Base-by-base conservation (phyloP, 2,329 filamentous ascomycete species). In the Nemania bipapillata region DNA sequence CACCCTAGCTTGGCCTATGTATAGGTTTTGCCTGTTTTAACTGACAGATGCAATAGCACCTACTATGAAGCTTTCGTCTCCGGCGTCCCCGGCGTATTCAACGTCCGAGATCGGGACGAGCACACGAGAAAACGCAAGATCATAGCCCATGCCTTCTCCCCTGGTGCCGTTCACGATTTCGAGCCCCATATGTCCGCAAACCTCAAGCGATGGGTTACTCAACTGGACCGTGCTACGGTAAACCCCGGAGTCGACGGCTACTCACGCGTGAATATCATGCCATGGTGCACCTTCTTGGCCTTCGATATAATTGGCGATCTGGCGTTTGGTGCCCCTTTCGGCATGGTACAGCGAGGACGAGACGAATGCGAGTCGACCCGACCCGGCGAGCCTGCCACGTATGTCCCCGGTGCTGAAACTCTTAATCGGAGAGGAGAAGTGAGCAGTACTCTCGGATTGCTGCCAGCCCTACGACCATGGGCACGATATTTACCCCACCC, bases 231-330 rank as follows among this genome's bases (percentile, higher is more conserved):
- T 24, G 37, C 57, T 9, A 35, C 22, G 17, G 12, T 24, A 11
- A 54, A 15, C 3, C 59, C 56, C 2, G 65, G 52, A 1, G 28
- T 28, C 15, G 68, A 68, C 28, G 65, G 65, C 5, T 68, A 59
- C 32, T 53, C 65, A 4, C 45, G 53, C 1, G 1, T 68, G 17
- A 67, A 70, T 28, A 70, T 70, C 9, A 70, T 62, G 56, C 65
- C 65, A 1, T 70, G 65, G 65, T 68, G 65, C 20, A 70, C 68
- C 1, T 70, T 65, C 53, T 24, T 70, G 2, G 68, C 68, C 1
- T 70, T 70, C 47, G 68, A 70, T 35, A 70, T 68, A 11, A 68
- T 68, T 12, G 65, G 68, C 3, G 68, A 70, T 40, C 47, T 70
- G 3, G 65, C 68, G 0, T 68, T 68, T 22, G 68, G 68, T 15